phyloP scores from a whole-genome alignment of 192 early-diverging fungal genomes.

The Funneliformis geosporum region DNA sequence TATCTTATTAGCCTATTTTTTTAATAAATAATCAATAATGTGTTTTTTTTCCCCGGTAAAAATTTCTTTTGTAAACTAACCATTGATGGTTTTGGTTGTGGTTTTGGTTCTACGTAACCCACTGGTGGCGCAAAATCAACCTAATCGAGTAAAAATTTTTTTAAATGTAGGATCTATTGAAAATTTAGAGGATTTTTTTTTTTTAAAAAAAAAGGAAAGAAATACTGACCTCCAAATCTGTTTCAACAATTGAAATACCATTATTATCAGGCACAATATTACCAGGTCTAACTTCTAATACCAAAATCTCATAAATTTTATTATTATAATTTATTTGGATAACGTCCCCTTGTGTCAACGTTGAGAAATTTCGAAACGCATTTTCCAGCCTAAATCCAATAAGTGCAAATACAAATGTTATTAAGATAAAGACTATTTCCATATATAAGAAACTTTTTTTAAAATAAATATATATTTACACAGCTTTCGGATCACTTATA shows the following conservation, averaged over 20 bases:
- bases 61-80: not conserved
- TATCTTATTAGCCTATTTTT: conserved; percentile 42
- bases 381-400: conserved; percentile 73
- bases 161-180: not conserved
- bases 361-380: conserved; percentile 87
- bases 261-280: conserved; percentile 38
- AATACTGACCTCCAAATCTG: conserved; percentile 80
- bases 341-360: conserved; percentile 88
- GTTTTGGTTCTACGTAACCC: conserved; percentile 89
- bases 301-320: conserved; percentile 82
- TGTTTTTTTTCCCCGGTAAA: too few relatives aligned
- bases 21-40: not conserved
- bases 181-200: too few relatives aligned
- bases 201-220: too few relatives aligned
- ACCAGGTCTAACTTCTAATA: conserved; percentile 85
- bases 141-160: conserved; percentile 33
- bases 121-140: conserved; percentile 95
- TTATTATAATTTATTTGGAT: conserved; percentile 92
- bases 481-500: conserved; percentile 94
- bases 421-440: not conserved
- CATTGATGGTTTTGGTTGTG: conserved; percentile 39
- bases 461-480: conserved; percentile 53
- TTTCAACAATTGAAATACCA: conserved; percentile 94
- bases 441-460: too few relatives aligned
- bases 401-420: not conserved